Conservation (phyloP, 805 yeast genomes). For the Candida morakotiae region DNA sequence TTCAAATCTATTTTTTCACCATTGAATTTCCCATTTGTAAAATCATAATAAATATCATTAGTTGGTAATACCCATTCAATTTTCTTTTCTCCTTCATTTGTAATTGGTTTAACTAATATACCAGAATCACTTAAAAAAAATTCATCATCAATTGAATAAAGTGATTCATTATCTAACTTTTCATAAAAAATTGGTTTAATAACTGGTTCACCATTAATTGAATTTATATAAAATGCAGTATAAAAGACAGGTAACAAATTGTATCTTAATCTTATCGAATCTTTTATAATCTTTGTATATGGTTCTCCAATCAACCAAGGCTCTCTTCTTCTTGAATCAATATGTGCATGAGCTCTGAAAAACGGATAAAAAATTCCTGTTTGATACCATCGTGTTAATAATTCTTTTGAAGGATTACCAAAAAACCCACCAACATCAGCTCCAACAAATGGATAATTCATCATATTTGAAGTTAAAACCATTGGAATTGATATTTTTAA, state of each 20-base stretch:
- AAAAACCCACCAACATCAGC: conserved; percentile 98
- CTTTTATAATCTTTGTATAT: conserved; percentile 58
- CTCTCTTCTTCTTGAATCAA: conserved; percentile 87
- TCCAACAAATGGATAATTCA: conserved; percentile 89
- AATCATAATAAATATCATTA: conserved; percentile 52
- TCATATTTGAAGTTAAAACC: conserved; percentile 75
- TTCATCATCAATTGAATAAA: conserved; percentile 71
- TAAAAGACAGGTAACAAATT: conserved; percentile 73
- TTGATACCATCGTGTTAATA: conserved; percentile 91
- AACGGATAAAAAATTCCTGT: conserved; percentile 95
- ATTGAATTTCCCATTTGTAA: conserved; percentile 35
- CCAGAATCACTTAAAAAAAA: conserved; percentile 74
- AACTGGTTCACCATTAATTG: conserved; percentile 62
- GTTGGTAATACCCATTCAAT: conserved; percentile 53
- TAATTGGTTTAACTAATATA: conserved; percentile 76
- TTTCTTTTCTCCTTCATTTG: conserved; percentile 43
- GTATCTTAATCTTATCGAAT: conserved; percentile 73
- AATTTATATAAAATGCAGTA: conserved; percentile 68
- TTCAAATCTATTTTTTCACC: conserved; percentile 4
- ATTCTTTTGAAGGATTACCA: conserved; percentile 79
- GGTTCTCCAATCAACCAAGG: conserved; percentile 87
- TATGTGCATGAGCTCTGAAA: conserved; percentile 95
- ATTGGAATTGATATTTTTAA: conserved; percentile 78
- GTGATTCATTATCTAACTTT: conserved; percentile 40
- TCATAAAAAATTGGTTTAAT: conserved; percentile 65